Percentiles rank a stretch among this genome's conserved stretches.
Conservation (phyloP, 176 grass and related monocot genomes). For the Eragrostis nindensis region DNA sequence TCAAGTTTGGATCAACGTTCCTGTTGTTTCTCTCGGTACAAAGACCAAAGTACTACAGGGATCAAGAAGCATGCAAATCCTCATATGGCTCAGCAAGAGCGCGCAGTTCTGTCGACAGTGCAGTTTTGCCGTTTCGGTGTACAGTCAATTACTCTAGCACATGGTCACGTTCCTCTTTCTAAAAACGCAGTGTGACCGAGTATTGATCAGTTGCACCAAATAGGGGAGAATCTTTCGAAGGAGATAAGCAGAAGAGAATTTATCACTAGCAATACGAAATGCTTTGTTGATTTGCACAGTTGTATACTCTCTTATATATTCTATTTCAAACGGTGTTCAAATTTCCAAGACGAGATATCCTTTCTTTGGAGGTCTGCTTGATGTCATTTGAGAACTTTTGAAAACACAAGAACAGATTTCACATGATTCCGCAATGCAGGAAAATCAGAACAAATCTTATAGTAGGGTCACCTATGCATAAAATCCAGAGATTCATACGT, state of each 20-base stretch:
- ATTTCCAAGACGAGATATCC: not conserved
- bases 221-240: no score
- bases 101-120: not conserved
- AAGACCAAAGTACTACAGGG: not conserved
- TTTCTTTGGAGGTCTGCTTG: not conserved
- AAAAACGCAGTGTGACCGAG: not conserved
- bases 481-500: no score
- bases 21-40: not conserved
- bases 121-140: not conserved
- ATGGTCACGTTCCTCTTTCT: no score
- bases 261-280: not conserved
- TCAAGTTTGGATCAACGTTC: not conserved
- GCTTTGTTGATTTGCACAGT: not conserved
- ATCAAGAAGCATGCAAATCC: not conserved
- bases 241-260: not conserved
- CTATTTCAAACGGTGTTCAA: not conserved
- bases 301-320: not conserved
- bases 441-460: not conserved
- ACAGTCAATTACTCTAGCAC: not conserved
- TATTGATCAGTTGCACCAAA: not conserved
- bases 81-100: not conserved
- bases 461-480: no score
- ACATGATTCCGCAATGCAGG: not conserved
- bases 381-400: not conserved
- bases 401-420: not conserved